These are phyloP conservation scores for Pleurotus pulmonarius DNA, from an alignment of 768 basidiomycete genomes.

Conservation along the genomic window DNA sequence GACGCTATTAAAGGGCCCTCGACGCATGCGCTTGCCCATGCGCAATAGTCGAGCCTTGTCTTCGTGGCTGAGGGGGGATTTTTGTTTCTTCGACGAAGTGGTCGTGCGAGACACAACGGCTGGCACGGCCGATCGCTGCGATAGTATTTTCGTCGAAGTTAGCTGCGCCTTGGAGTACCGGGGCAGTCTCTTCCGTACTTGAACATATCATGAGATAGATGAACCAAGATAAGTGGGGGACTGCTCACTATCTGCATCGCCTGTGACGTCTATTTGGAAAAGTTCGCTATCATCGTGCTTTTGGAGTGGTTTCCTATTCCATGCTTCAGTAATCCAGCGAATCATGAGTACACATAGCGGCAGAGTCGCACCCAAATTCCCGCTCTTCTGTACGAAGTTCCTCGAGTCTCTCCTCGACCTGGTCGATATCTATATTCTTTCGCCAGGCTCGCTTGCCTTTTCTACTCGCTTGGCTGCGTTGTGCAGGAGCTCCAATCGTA, in stretches of 20 bases:
- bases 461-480: constrained; percentile 67
- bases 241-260: constrained; percentile 66
- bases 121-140: constrained; percentile 85
- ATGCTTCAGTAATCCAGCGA: not conserved
- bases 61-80: constrained; percentile 46
- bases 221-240: not conserved
- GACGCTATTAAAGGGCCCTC: constrained; percentile 69
- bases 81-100: constrained; percentile 35
- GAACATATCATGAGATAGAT: not conserved
- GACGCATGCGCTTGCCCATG: constrained; percentile 69
- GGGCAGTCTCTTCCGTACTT: constrained; percentile 60
- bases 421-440: constrained; percentile 85
- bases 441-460: constrained; percentile 95
- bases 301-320: constrained; percentile 53
- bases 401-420: constrained; percentile 43
- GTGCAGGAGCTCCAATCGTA: constrained; percentile 51
- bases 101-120: constrained; percentile 65
- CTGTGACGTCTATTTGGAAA: constrained; percentile 77
- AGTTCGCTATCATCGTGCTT: constrained; percentile 69
- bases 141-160: constrained; percentile 74
- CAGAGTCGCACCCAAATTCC: constrained; percentile 6
- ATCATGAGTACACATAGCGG: not conserved
- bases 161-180: constrained; percentile 51
- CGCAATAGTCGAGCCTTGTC: constrained; percentile 75
- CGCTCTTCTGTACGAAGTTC: constrained; percentile 31